A percentile compares a stretch with the other conserved stretches of the same genome.
phyloP scores from a whole-genome alignment of 1,284 basidiomycete genomes.

The Stereum hirsutum region DNA sequence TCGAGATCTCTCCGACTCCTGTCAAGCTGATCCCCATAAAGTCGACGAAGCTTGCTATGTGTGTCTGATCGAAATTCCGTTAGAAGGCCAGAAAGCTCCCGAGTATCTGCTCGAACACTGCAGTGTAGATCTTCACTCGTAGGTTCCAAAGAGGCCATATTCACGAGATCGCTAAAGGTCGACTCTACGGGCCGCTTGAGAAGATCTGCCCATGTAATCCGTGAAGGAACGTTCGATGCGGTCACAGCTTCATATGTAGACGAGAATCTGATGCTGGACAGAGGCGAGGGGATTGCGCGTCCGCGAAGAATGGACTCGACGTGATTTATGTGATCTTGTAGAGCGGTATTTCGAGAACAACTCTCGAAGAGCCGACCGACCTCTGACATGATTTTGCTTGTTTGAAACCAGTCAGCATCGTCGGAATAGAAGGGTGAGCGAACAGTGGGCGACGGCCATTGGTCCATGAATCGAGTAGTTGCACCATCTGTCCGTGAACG shows the following conservation, averaged over 20 bases:
- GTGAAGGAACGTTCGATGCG: not conserved
- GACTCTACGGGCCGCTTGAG: too few species aligned
- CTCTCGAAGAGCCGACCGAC: not conserved
- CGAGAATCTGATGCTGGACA: not conserved
- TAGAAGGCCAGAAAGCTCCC: not conserved
- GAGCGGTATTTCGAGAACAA: not conserved
- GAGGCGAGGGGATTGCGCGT: not conserved
- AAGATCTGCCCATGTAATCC: not conserved
- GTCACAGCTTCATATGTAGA: not conserved
- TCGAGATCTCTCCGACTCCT: not conserved
- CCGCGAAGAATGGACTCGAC: not conserved
- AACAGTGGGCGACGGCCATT: not conserved
- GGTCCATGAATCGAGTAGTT: not conserved
- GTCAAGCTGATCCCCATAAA: not conserved
- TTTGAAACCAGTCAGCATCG: not conserved
- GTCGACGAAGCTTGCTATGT: not conserved
- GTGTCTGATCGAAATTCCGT: not conserved
- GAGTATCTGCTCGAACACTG: not conserved
- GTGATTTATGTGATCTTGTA: not conserved
- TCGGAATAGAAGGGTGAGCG: not conserved
- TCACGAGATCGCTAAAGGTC: too few species aligned
- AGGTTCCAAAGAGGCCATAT: too few species aligned
- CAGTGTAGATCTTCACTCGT: too few species aligned
- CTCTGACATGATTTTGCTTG: not conserved
- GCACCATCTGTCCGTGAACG: not conserved